Evolutionary conservation across 78 protist species (phyloP).

Genomic region (Polysphondylium violaceum): DNA sequence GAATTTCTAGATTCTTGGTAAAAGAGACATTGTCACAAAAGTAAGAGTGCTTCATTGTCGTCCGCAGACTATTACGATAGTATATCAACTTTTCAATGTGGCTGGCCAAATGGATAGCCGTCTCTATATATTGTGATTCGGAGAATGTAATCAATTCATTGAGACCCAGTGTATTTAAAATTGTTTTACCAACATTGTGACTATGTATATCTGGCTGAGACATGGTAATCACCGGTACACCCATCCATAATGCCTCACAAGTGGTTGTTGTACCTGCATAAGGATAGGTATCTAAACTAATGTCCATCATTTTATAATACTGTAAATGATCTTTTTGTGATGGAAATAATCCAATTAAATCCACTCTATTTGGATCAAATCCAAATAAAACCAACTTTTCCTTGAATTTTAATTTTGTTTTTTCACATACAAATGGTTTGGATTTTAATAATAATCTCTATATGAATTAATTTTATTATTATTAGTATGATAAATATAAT

Average conservation of each 20-base stretch:
- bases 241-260: conserved; percentile 84
- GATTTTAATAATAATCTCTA: conserved; percentile 54
- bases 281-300: conserved; percentile 84
- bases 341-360: conserved; percentile 47
- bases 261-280: conserved; percentile 85
- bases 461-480: not conserved
- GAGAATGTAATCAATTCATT: conserved; percentile 49
- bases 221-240: conserved; percentile 83
- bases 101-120: conserved; percentile 71
- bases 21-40: conserved; percentile 36
- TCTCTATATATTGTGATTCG: conserved; percentile 66
- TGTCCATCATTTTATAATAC: conserved; percentile 74
- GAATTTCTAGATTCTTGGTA: conserved; percentile 34
- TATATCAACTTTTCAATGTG: not conserved
- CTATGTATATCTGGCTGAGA: conserved; percentile 41
- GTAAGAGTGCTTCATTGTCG: conserved; percentile 1
- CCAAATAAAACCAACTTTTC: conserved; percentile 22
- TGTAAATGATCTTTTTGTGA: conserved; percentile 64
- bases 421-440: conserved; percentile 62
- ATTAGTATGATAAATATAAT: too few species aligned
- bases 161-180: conserved; percentile 40
- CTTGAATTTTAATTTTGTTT: conserved; percentile 15
- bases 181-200: conserved; percentile 77
- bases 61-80: conserved; percentile 18
- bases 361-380: conserved; percentile 31